Base-by-base conservation (phyloP, 805 yeast species). In the Candida dajiaensis region DNA sequence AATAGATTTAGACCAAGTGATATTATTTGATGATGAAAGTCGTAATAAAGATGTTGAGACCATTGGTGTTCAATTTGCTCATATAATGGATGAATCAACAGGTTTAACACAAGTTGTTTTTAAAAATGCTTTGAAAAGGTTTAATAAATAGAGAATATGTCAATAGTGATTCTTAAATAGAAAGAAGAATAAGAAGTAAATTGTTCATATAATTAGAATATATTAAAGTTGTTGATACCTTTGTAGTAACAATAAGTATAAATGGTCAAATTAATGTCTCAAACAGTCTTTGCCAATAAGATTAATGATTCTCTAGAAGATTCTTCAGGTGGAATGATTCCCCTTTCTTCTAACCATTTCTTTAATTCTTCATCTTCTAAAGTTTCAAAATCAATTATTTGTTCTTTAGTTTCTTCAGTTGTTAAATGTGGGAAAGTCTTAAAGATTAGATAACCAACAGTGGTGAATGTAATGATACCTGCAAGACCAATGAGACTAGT, bases 21-120 rank as follows among this genome's bases (percentile, higher is more conserved):
- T 78, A 18, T 56, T 85, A 46, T 89, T 79, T 57, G 96, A 89
- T 59, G 96, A 89, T 62, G 96, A 89, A 63, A 57, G 66, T 46
- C 72, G 96, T 52, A 89, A 89, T 58, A 73, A 67, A 50, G 96
- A 89, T 54, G 96, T 89, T 4, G 83, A 78, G 56, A 55, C 62
- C 5, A 71, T 85, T 15, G 89, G 89, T 4, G 88, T 87, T 23
- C 74, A 77, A 44, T 89, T 89, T 63, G 77, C 79, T 15, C 76
- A 80, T 58, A 76, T 89, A 9, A 69, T 69, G 8, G 77, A 81
- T 55, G 83, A 82, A 38, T 33, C 36, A 6, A 33, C 36, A 16
- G 23, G 22, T 36, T 36, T 36, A 13, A 36, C 39, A 4, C n/a
- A 36, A n/a, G n/a, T n/a, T 2, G 16, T 36, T 13, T 36, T 36